These are phyloP conservation scores for Fusarium fujikuroi DNA, from an alignment of 2,329 filamentous ascomycete genomes.

Conservation along the genomic window DNA sequence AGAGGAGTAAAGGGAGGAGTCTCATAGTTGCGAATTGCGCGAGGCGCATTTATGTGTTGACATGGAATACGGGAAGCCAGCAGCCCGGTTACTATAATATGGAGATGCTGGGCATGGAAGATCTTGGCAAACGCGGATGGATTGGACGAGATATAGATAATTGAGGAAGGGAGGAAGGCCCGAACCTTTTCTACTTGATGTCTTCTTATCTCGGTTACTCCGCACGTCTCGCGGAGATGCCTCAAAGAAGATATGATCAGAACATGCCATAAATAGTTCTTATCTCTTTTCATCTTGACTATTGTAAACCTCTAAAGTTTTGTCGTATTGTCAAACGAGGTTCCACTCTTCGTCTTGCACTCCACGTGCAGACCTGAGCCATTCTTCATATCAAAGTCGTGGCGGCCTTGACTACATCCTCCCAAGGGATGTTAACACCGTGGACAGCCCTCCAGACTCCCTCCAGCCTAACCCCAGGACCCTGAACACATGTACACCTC, in stretches of 20 bases:
- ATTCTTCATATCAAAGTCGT: too few relatives aligned
- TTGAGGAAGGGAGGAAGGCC: neutral
- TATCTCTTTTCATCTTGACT: too few relatives aligned
- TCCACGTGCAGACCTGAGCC: neutral
- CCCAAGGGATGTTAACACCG: neutral
- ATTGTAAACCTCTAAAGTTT: too few relatives aligned
- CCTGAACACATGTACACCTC: conserved; percentile 1
- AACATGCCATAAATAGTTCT: neutral
- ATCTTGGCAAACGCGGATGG: neutral
- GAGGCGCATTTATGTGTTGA: neutral
- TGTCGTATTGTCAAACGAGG: too few relatives aligned
- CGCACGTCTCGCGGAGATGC: conserved; percentile 2
- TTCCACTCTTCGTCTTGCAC: neutral
- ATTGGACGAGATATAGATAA: neutral
- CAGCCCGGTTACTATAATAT: neutral
- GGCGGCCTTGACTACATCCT: neutral
- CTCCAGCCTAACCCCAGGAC: neutral
- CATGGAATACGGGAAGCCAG: neutral
- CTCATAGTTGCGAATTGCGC: conserved; percentile 26
- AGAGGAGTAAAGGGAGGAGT: neutral
- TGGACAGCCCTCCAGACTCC: neutral
- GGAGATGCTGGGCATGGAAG: neutral
- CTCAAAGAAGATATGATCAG: neutral
- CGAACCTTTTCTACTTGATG: conserved; percentile 21
- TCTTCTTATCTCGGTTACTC: neutral